Evolutionary conservation across 2,329 filamentous ascomycete genomes (phyloP), one percentile per base, ranked within the genome.

Genomic region (Aspergillus vadensis): DNA sequence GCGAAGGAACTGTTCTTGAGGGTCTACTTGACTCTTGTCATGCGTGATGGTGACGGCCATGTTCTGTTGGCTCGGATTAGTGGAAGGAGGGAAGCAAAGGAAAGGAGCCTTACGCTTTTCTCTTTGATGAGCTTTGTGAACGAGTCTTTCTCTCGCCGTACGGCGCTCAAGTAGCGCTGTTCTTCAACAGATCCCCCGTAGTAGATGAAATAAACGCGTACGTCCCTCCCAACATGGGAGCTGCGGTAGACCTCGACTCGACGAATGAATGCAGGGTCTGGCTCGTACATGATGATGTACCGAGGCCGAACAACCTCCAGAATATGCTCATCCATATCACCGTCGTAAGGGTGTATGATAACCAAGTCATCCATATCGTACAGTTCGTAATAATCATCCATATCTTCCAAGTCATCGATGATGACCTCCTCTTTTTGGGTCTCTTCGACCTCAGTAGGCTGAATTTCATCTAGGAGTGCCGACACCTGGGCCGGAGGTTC

Each of bases 231-330:
- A 60, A 88, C 90, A 77, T 99, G 95, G 9, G 93, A 97, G 55
- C 92, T 97, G 41, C 95, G 88, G 77, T 98, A 99, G 2, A 98
- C 93, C 74, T 99, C 95, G 19, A 99, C 90, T 39, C 94, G 85
- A 14, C 95, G 88, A 70, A 98, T 97, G 75, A 99, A 99, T 3
- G 94, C 88, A 3, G 94, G 88, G 66, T 98, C 92, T 1, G 95
- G 94, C 74, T 98, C 95, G 76, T 97, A 99, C 95, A 99, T 98
- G 79, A 99, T 90, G 61, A 99, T 92, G 76, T 97, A 97, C 62
- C 91, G 88, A 36, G 95, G 95, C 71, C 91, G 92, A 60, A 95
- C 84, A 77, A 99, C 95, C 74, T 99, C 94, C 1, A 99, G 84
- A n/a, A 98, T 85, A 74, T 96, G 91, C 73, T 98, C 95, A 74